Percentiles rank a stretch among this genome's conserved stretches.
These are phyloP conservation scores for Kazachstania sp. DNA, from an alignment of 1,139 yeast species.

Conservation along the genomic window DNA sequence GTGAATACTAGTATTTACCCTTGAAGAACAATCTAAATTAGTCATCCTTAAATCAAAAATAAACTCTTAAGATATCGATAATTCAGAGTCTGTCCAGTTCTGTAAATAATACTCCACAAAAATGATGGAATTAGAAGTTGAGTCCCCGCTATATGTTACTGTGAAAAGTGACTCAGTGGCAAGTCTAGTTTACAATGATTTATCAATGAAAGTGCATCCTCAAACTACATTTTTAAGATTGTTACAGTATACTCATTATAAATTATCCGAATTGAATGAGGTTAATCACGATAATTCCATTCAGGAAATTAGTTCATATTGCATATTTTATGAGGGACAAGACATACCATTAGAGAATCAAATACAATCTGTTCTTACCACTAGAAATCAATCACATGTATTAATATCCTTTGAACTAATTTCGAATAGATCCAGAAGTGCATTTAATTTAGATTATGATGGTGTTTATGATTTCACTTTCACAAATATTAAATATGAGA, in stretches of 20 bases:
- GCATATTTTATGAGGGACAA: background rate
- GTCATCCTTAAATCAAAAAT: background rate
- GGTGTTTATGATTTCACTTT: conserved; percentile 12
- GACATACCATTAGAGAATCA: background rate
- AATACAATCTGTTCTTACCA: background rate
- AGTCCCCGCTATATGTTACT: conserved; percentile 16
- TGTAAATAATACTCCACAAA: background rate
- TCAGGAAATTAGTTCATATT: background rate
- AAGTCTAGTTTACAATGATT: conserved; percentile 9
- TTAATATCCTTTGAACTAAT: background rate
- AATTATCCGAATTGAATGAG: background rate
- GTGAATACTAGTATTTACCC: background rate
- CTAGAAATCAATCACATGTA: background rate
- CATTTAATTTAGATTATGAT: conserved; percentile 6
- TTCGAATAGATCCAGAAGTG: background rate
- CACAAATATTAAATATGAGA: conserved; percentile 14
- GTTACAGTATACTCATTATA: conserved; percentile 22
- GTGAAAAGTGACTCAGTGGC: conserved; percentile 16
- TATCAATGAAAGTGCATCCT: conserved; percentile 21
- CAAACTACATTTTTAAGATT: conserved; percentile 18
- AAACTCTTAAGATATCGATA: too few species aligned
- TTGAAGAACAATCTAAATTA: background rate
- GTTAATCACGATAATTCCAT: background rate
- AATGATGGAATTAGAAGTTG: background rate
- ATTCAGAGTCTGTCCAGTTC: background rate